Conservation (phyloP, 1,139 yeast species). For the Saccharomyces pastorianus region DNA sequence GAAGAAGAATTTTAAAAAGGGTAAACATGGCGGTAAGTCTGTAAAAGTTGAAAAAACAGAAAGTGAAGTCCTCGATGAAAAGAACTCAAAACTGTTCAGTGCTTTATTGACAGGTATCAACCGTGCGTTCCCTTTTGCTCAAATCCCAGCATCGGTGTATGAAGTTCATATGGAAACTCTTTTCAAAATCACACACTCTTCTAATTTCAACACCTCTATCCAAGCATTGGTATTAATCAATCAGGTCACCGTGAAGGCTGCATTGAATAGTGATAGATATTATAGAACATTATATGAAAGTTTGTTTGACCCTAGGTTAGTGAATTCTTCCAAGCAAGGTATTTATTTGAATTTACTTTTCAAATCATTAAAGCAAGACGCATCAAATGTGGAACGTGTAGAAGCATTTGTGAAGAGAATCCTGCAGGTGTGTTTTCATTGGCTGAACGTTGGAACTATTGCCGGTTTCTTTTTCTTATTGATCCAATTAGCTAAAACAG, state of each 20-base stretch:
- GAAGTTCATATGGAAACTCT: slow-evolving; percentile 74
- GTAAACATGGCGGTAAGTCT: slow-evolving; percentile 78
- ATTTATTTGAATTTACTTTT: slow-evolving; percentile 78
- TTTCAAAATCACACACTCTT: slow-evolving; percentile 84
- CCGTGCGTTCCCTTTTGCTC: slow-evolving; percentile 91
- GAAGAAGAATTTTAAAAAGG: slow-evolving; percentile 47
- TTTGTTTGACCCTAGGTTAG: slow-evolving; percentile 74
- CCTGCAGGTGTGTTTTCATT: slow-evolving; percentile 72
- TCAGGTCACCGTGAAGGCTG: slow-evolving; percentile 59
- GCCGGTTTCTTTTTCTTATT: slow-evolving; percentile 83
- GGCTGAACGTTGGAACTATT: slow-evolving; percentile 83
- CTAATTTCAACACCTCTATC: slow-evolving; percentile 88
- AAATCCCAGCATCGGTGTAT: slow-evolving; percentile 63
- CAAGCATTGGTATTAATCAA: slow-evolving; percentile 83
- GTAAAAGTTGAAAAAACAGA: slow-evolving; percentile 60
- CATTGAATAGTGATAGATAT: slow-evolving; percentile 60
- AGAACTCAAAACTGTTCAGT: slow-evolving; percentile 74
- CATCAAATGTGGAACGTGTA: slow-evolving; percentile 50
- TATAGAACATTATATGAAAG: slow-evolving; percentile 88
- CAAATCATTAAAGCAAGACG: slow-evolving; percentile 73
- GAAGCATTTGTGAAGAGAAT: slow-evolving; percentile 89
- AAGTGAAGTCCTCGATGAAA: slow-evolving; percentile 70
- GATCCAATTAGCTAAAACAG: slow-evolving; percentile 51
- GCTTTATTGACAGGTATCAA: slow-evolving; percentile 92
- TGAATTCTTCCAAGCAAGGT: slow-evolving; percentile 79